A percentile compares a stretch with the other conserved stretches of the same genome.
Conservation (phyloP, 495 filamentous ascomycete species). For the Penicillium riverlandense region DNA sequence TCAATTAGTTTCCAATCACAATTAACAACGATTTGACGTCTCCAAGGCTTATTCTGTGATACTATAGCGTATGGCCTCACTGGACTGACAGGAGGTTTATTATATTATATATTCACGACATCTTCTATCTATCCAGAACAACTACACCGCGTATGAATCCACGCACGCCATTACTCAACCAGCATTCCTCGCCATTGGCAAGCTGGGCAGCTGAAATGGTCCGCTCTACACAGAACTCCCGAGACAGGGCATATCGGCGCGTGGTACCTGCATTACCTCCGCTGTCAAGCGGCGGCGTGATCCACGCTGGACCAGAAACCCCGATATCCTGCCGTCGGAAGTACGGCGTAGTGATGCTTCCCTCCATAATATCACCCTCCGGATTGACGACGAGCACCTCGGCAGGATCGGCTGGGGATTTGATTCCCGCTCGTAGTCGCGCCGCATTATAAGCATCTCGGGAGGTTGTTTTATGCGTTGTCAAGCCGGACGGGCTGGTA, state of each 20-base stretch:
- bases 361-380: constrained; percentile 72
- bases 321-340: constrained; percentile 48
- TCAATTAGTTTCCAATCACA: background rate
- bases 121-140: constrained; percentile 13
- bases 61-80: too few relatives aligned
- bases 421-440: constrained; percentile 49
- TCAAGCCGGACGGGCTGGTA: constrained; percentile 54
- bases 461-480: constrained; percentile 68
- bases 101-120: background rate
- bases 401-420: constrained; percentile 37
- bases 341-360: constrained; percentile 73
- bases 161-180: constrained; percentile 80
- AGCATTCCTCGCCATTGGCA: constrained; percentile 66
- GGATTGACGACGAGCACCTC: constrained; percentile 73
- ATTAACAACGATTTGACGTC: background rate
- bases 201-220: constrained; percentile 47
- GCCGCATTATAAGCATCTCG: constrained; percentile 61
- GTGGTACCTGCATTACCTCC: constrained; percentile 81
- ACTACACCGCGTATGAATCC: constrained; percentile 55
- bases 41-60: too few relatives aligned
- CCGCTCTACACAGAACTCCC: constrained; percentile 56
- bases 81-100: background rate
- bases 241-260: constrained; percentile 70
- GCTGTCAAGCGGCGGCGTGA: constrained; percentile 38
- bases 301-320: constrained; percentile 17